phyloP scores from a whole-genome alignment of 805 yeast genomes.

The Saturnispora sekii region DNA sequence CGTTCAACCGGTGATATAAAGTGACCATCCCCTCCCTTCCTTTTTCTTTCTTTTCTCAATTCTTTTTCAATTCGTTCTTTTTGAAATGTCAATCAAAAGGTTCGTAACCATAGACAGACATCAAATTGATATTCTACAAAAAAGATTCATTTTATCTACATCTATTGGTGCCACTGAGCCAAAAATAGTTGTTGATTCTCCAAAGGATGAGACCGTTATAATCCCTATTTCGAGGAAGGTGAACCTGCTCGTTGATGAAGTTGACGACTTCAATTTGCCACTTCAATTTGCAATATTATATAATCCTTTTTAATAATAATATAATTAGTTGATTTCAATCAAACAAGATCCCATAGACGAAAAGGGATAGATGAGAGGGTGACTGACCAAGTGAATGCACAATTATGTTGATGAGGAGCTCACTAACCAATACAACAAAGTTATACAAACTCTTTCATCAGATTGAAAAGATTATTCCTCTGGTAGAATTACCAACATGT shows the following conservation, averaged over 20 bases:
- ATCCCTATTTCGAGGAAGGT: too few species aligned
- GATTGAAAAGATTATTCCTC: too few species aligned
- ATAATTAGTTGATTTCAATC: too few species aligned
- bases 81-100: constrained; percentile 28
- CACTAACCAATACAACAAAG: too few species aligned
- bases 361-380: neutral
- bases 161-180: constrained; percentile 6
- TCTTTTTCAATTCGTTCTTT: neutral
- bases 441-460: too few species aligned
- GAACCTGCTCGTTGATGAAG: neutral
- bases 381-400: neutral
- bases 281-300: too few species aligned
- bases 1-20: neutral
- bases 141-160: constrained; percentile 17
- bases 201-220: neutral
- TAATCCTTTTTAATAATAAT: too few species aligned
- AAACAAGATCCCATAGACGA: too few species aligned
- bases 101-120: constrained; percentile 24
- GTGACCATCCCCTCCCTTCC: neutral
- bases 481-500: too few species aligned
- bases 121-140: constrained; percentile 24
- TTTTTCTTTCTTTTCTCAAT: neutral
- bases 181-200: constrained; percentile 10
- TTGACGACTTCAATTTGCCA: neutral
- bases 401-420: too few species aligned